phyloP scores from a whole-genome alignment of 2,329 filamentous ascomycete species.

The Pseudogymnoascus pannorum region DNA sequence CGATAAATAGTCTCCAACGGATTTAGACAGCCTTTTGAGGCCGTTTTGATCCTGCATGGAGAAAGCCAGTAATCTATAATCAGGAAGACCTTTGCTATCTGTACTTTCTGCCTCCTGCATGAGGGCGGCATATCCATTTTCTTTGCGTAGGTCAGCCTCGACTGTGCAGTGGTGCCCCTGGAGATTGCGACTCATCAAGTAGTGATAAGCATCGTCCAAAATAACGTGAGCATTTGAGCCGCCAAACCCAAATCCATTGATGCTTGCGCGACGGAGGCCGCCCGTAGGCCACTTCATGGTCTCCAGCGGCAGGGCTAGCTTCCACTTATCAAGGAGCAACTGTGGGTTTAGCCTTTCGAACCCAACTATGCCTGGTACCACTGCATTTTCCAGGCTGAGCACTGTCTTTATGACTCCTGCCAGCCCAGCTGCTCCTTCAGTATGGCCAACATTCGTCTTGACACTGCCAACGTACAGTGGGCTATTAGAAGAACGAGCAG shows the following conservation, averaged over 20 bases:
- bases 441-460: conserved; percentile 23
- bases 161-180: background rate
- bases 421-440: conserved; percentile 20
- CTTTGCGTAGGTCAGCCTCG: background rate
- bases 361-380: conserved; percentile 21
- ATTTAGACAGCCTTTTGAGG: background rate
- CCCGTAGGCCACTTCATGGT: background rate
- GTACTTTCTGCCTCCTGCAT: background rate
- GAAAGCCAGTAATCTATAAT: background rate
- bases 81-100: too few species aligned
- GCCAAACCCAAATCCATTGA: conserved; percentile 34
- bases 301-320: background rate
- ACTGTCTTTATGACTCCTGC: conserved; percentile 21
- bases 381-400: conserved; percentile 25
- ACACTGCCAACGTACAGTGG: conserved; percentile 14
- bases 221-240: conserved; percentile 41
- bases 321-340: conserved; percentile 25
- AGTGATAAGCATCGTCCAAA: conserved; percentile 20
- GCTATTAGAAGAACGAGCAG: conserved; percentile 16
- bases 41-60: background rate
- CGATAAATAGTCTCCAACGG: background rate
- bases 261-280: conserved; percentile 12
- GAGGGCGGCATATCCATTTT: background rate
- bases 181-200: background rate
- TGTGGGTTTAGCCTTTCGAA: conserved; percentile 13